These are phyloP conservation scores for Coemansia sp. DNA, from an alignment of 192 early-diverging fungal species.

Conservation along the genomic window DNA sequence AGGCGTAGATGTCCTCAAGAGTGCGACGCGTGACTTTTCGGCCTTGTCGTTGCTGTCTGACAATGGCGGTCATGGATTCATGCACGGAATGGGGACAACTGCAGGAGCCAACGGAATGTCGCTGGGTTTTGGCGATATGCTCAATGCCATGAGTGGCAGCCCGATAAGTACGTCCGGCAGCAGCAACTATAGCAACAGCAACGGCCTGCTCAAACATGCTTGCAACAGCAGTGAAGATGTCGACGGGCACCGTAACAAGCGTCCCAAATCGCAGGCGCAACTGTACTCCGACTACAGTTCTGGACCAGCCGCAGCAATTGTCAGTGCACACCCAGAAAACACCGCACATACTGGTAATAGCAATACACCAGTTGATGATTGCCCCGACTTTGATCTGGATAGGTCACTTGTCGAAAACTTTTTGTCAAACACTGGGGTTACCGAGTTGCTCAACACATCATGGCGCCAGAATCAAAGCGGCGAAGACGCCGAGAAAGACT, in stretches of 20 bases:
- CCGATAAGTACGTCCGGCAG: conserved; percentile 8
- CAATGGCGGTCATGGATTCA: background rate
- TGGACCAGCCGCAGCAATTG: background rate
- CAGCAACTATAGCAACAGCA: conserved; percentile 16
- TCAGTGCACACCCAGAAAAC: too few species aligned
- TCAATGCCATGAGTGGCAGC: conserved; percentile 10
- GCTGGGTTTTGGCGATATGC: conserved; percentile 17
- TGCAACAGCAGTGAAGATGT: background rate
- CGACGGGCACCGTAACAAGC: conserved; percentile 30
- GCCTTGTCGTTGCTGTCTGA: conserved; percentile 33
- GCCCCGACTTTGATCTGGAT: conserved; percentile 6
- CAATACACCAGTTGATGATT: background rate
- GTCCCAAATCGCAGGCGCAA: conserved; percentile 24
- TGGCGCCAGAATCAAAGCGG: background rate
- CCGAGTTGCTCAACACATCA: conserved; percentile 21
- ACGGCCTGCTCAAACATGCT: background rate
- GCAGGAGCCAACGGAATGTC: background rate
- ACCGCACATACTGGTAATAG: too few species aligned
- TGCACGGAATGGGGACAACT: background rate
- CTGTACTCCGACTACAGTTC: background rate
- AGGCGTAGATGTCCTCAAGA: conserved; percentile 9
- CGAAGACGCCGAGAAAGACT: background rate
- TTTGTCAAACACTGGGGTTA: conserved; percentile 23
- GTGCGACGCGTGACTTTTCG: conserved; percentile 31
- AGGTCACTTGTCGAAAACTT: conserved; percentile 31